Evolutionary conservation across 1,139 yeast species (phyloP).

Genomic region (Hansenula sp.): DNA sequence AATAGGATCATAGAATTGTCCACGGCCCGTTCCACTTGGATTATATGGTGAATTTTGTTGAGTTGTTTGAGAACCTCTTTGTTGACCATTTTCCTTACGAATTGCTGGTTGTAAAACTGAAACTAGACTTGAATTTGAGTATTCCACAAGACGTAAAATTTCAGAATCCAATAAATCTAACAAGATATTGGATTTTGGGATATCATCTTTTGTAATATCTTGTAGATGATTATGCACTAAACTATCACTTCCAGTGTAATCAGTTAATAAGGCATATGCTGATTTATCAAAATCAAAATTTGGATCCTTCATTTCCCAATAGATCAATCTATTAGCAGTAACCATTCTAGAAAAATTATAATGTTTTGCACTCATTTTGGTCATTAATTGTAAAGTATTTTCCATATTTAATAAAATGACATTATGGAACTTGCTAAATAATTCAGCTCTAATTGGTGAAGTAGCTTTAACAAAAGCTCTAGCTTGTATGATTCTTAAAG

Average conservation of each 20-base stretch:
- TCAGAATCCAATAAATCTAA: slow-evolving; percentile 15
- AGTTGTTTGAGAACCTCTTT: neutral
- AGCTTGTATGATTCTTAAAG: slow-evolving; percentile 14
- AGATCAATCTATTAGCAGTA: slow-evolving; percentile 12
- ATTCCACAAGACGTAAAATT: slow-evolving; percentile 9
- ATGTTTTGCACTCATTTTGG: slow-evolving; percentile 8
- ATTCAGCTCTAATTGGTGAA: slow-evolving; percentile 5
- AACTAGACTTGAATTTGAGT: slow-evolving; percentile 8
- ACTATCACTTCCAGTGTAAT: neutral
- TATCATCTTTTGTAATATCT: slow-evolving; percentile 11
- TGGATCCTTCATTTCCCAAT: slow-evolving; percentile 13
- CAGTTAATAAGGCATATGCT: slow-evolving; percentile 1
- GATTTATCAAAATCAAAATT: slow-evolving; percentile 13
- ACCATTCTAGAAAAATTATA: slow-evolving; percentile 17
- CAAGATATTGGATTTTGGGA: slow-evolving; percentile 15
- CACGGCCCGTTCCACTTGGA: neutral
- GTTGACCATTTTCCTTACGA: neutral
- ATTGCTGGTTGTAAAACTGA: slow-evolving; percentile 16
- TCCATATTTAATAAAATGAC: slow-evolving; percentile 13
- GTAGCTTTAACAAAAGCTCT: slow-evolving; percentile 3
- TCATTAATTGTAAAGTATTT: slow-evolving; percentile 13
- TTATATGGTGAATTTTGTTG: neutral
- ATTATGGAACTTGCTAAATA: slow-evolving; percentile 9
- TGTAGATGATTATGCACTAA: slow-evolving; percentile 8
- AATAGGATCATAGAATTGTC: slow-evolving; percentile 3